Percentiles rank a stretch among this genome's conserved stretches.
These are phyloP conservation scores for Termitomyces sp. DNA, from an alignment of 768 basidiomycete species.

Conservation along the genomic window DNA sequence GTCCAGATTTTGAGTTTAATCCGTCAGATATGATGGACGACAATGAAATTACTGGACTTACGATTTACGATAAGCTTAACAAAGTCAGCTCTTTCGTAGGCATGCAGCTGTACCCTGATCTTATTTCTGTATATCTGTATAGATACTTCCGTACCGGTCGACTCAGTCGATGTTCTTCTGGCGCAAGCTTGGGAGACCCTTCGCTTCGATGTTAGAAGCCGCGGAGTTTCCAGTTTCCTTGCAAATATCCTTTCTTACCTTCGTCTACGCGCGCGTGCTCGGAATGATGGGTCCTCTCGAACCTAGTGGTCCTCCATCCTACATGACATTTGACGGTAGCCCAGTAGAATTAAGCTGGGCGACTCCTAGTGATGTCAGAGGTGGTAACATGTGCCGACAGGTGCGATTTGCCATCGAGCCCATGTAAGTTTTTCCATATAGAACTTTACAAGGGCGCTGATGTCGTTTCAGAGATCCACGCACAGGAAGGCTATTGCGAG, in stretches of 20 bases:
- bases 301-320: constrained; percentile 14
- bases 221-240: constrained; percentile 17
- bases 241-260: constrained; percentile 23
- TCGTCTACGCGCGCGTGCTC: constrained; percentile 23
- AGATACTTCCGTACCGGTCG: constrained; percentile 14
- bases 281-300: constrained; percentile 24
- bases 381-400: constrained; percentile 16
- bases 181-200: constrained; percentile 20
- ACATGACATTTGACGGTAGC: constrained; percentile 28
- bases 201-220: constrained; percentile 24
- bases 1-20: constrained; percentile 12
- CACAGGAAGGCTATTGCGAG: constrained; percentile 17
- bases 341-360: constrained; percentile 29
- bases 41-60: constrained; percentile 7
- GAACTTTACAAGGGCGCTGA: neutral
- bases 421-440: constrained; percentile 15
- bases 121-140: neutral
- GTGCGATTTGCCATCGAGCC: constrained; percentile 28
- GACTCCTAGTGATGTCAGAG: constrained; percentile 15
- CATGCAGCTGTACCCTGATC: neutral
- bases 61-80: constrained; percentile 14
- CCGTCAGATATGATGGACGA: neutral
- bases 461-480: constrained; percentile 20
- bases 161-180: constrained; percentile 21
- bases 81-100: constrained; percentile 9